Evolutionary conservation across 768 basidiomycete species (phyloP).

Genomic region (Pisolithus albus): DNA sequence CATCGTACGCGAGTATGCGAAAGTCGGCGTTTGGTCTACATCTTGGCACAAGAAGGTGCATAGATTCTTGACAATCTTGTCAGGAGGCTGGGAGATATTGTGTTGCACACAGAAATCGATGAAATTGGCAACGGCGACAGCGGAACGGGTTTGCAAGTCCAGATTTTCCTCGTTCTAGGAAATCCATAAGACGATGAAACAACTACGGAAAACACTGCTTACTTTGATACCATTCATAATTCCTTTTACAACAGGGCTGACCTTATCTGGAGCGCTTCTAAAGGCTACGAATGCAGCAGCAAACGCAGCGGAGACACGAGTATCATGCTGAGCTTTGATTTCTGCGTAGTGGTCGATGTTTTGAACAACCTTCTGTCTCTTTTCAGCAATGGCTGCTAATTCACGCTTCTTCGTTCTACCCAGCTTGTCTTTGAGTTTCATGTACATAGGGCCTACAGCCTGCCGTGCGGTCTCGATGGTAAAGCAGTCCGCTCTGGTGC

Average conservation of each 20-base stretch:
- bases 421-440: constrained; percentile 64
- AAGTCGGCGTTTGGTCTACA: constrained; percentile 81
- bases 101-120: constrained; percentile 75
- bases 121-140: constrained; percentile 79
- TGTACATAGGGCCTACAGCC: constrained; percentile 66
- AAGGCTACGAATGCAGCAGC: constrained; percentile 89
- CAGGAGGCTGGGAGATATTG: constrained; percentile 75
- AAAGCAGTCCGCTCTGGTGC: constrained; percentile 59
- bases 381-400: constrained; percentile 66
- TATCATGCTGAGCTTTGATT: constrained; percentile 79
- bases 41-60: constrained; percentile 97
- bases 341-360: constrained; percentile 77
- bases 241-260: constrained; percentile 93
- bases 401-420: constrained; percentile 76
- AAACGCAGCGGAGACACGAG: constrained; percentile 81
- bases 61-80: constrained; percentile 95
- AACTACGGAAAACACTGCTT: constrained; percentile 11
- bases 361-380: constrained; percentile 56
- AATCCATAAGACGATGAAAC: constrained; percentile 3
- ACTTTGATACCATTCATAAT: constrained; percentile 99
- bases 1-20: constrained; percentile 56
- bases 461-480: constrained; percentile 71
- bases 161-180: constrained; percentile 78
- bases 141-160: constrained; percentile 84
- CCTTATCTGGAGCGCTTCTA: constrained; percentile 80